Evolutionary conservation across 257 asterid species (phyloP).

Genomic region (Gardenia jasminoides): DNA sequence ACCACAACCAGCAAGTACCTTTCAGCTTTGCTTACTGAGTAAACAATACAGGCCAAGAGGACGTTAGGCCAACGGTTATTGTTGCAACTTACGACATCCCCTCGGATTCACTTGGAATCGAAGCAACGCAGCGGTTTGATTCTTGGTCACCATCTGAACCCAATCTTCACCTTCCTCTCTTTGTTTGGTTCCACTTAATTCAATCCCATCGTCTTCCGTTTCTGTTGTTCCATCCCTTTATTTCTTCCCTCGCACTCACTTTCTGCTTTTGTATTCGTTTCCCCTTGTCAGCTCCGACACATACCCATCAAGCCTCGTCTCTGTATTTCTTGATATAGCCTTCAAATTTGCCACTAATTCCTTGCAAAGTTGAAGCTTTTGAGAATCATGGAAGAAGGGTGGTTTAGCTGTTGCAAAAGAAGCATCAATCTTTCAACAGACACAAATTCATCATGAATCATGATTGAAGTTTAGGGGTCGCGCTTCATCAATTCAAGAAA

Average conservation of each 20-base stretch:
- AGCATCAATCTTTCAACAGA: neutral
- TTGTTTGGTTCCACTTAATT: slow-evolving; percentile 23
- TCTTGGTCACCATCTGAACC: slow-evolving; percentile 69
- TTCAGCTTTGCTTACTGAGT: slow-evolving; percentile 48
- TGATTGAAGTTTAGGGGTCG: neutral
- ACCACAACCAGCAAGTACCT: slow-evolving; percentile 21
- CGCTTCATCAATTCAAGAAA: neutral
- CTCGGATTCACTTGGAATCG: slow-evolving; percentile 48
- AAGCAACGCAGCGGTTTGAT: slow-evolving; percentile 61
- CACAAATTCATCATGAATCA: neutral
- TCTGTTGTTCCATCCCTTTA: slow-evolving; percentile 28
- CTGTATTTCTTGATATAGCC: neutral
- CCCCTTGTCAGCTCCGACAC: neutral
- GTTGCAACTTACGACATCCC: slow-evolving; percentile 8
- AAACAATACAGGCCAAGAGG: slow-evolving; percentile 36
- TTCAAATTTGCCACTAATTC: neutral
- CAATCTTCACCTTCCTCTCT: slow-evolving; percentile 45
- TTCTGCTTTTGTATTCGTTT: slow-evolving; percentile 3
- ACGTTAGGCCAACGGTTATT: slow-evolving; percentile 70
- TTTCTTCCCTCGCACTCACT: slow-evolving; percentile 5
- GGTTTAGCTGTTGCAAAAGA: neutral
- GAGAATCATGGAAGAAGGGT: neutral
- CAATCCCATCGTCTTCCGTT: slow-evolving; percentile 34
- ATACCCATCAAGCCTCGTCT: neutral
- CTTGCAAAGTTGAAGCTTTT: neutral